Conservation (phyloP, 2,329 filamentous ascomycete genomes). For the Alternaria infectoria region DNA sequence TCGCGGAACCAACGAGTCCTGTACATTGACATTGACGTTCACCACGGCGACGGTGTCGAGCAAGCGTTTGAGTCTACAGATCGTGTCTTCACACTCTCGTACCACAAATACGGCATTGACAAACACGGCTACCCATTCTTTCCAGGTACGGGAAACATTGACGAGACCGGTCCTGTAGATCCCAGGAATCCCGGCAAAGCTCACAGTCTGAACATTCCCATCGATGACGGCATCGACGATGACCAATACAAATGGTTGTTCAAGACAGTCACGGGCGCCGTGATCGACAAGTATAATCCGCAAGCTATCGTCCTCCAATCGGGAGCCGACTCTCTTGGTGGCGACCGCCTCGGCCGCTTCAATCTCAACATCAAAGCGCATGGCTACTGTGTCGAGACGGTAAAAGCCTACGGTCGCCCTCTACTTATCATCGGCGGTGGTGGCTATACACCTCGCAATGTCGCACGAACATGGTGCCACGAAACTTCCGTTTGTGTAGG, state of each 20-base stretch:
- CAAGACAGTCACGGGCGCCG: conserved; percentile 76
- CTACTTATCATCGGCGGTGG: conserved; percentile 92
- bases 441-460: conserved; percentile 95
- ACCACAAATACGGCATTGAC: conserved; percentile 91
- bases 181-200: conserved; percentile 87
- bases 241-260: conserved; percentile 88
- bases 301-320: conserved; percentile 93
- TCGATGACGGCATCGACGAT: conserved; percentile 90
- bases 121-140: conserved; percentile 69
- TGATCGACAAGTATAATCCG: conserved; percentile 84
- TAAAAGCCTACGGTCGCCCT: conserved; percentile 80
- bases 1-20: conserved; percentile 82
- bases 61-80: conserved; percentile 91
- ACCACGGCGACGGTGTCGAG: conserved; percentile 89
- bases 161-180: conserved; percentile 82
- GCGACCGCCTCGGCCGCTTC: conserved; percentile 92
- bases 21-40: conserved; percentile 94
- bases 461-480: conserved; percentile 95
- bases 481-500: conserved; percentile 91
- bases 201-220: conserved; percentile 87
- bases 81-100: conserved; percentile 89
- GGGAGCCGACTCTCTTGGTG: conserved; percentile 91
- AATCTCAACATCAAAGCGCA: conserved; percentile 96
- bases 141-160: conserved; percentile 85
- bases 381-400: conserved; percentile 86